Evolutionary conservation across 2,329 filamentous ascomycete species (phyloP).

Genomic region (Lachnellula hyalina): DNA sequence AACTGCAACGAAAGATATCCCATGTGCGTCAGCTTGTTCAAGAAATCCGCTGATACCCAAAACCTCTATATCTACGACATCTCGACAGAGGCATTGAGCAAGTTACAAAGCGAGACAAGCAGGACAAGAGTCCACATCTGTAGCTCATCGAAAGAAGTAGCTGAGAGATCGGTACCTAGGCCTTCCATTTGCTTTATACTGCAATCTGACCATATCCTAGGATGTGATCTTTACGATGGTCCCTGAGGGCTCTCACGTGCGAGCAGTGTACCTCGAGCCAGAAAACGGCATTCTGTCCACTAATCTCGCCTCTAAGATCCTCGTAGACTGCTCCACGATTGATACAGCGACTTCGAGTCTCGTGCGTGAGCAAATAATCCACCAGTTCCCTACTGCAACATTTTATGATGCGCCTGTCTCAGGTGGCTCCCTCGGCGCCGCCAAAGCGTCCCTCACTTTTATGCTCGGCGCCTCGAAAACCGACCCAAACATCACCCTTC

Average conservation of each 20-base stretch:
- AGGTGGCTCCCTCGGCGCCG: conserved; percentile 32
- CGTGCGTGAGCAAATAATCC: conserved; percentile 5
- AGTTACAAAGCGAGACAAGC: too few relatives aligned
- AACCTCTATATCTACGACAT: too few relatives aligned
- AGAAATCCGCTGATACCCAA: too few relatives aligned
- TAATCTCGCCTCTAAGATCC: conserved; percentile 40
- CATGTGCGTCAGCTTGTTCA: too few relatives aligned
- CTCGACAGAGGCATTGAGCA: too few relatives aligned
- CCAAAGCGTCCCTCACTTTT: conserved; percentile 33
- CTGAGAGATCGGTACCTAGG: conserved; percentile 53
- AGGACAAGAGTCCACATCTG: too few relatives aligned
- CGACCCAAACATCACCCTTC: conserved; percentile 36
- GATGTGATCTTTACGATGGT: conserved; percentile 64
- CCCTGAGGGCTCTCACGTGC: conserved; percentile 62
- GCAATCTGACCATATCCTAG: conserved; percentile 33
- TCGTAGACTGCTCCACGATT: conserved; percentile 71
- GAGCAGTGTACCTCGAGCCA: conserved; percentile 50
- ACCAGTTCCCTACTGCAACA: conserved; percentile 8
- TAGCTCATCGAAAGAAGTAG: conserved; percentile 46
- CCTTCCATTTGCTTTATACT: too few relatives aligned
- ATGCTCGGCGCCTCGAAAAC: conserved; percentile 31
- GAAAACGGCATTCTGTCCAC: conserved; percentile 45
- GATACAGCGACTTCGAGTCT: conserved; percentile 53
- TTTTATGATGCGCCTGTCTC: conserved; percentile 36
- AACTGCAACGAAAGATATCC: too few relatives aligned